Percentiles rank a stretch among this genome's conserved stretches.
These are phyloP conservation scores for Periconia digitata DNA, from an alignment of 2,329 filamentous ascomycete genomes.

Conservation along the genomic window DNA sequence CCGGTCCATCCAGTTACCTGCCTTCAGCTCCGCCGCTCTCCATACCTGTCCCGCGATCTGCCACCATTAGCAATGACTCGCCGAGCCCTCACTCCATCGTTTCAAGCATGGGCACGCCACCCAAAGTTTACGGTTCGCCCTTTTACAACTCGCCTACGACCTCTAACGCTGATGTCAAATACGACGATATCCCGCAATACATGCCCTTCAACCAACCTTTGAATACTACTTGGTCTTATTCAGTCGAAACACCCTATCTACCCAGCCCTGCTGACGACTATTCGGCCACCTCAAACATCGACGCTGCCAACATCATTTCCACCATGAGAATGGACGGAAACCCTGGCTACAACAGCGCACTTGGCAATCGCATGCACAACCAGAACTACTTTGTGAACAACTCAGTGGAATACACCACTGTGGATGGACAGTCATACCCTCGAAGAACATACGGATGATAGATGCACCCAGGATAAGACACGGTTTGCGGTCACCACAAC, in stretches of 20 bases:
- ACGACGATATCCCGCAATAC: slow-evolving; percentile 25
- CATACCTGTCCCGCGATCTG: slow-evolving; percentile 22
- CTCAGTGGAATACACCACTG: slow-evolving; percentile 45
- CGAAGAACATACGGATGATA: slow-evolving; percentile 16
- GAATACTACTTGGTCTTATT: slow-evolving; percentile 23
- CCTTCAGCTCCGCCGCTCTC: slow-evolving; percentile 23
- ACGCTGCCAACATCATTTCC: slow-evolving; percentile 50
- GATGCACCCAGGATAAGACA: background rate
- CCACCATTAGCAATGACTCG: slow-evolving; percentile 26
- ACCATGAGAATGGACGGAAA: slow-evolving; percentile 45
- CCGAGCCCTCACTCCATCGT: slow-evolving; percentile 35
- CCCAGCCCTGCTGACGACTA: slow-evolving; percentile 22
- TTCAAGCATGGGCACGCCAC: slow-evolving; percentile 35
- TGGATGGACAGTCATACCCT: slow-evolving; percentile 47
- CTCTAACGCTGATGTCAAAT: slow-evolving; percentile 24
- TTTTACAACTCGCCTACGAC: slow-evolving; percentile 24
- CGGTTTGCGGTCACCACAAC: background rate
- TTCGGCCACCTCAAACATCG: slow-evolving; percentile 39
- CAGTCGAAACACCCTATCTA: slow-evolving; percentile 12
- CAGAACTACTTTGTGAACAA: slow-evolving; percentile 50
- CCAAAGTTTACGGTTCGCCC: slow-evolving; percentile 21
- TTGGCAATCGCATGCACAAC: slow-evolving; percentile 42
- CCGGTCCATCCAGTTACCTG: slow-evolving; percentile 16
- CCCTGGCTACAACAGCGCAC: slow-evolving; percentile 41
- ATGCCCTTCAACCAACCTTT: slow-evolving; percentile 25